Percentiles rank a stretch among this genome's conserved stretches.
Evolutionary conservation across 2,329 filamentous ascomycete genomes (phyloP).

Genomic region (Phialocephala subalpina): DNA sequence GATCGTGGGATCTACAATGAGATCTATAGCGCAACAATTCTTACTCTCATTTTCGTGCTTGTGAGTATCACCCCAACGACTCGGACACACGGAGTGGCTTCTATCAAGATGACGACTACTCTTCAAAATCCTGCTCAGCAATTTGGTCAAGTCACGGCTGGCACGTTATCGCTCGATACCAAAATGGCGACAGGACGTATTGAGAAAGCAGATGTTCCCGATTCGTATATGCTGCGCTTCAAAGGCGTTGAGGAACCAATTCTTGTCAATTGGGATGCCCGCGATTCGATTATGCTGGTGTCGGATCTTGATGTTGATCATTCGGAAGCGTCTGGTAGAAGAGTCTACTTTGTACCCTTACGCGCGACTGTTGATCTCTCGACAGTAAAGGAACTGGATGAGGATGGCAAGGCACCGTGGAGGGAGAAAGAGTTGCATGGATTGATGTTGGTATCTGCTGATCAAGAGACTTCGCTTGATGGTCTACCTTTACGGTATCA

Average conservation of each 20-base stretch:
- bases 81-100: not conserved
- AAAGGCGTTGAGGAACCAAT: not conserved
- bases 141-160: slow-evolving; percentile 2
- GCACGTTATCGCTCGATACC: not conserved
- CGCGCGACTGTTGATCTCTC: not conserved
- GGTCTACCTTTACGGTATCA: not conserved
- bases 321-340: not conserved
- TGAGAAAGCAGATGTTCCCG: not conserved
- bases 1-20: not conserved
- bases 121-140: not conserved
- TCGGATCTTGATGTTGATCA: not conserved
- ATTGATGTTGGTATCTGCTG: not conserved
- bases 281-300: not conserved
- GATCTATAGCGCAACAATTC: not conserved
- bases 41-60: not conserved
- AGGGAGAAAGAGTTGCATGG: not conserved
- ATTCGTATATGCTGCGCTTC: not conserved
- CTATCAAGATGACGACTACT: not conserved
- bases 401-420: not conserved
- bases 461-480: not conserved
- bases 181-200: not conserved
- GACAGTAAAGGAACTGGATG: not conserved
- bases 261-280: not conserved
- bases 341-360: not conserved
- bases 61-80: not conserved